Evolutionary conservation across 306 rosid species (phyloP).

Genomic region (Herpetospermum pedunculosum): DNA sequence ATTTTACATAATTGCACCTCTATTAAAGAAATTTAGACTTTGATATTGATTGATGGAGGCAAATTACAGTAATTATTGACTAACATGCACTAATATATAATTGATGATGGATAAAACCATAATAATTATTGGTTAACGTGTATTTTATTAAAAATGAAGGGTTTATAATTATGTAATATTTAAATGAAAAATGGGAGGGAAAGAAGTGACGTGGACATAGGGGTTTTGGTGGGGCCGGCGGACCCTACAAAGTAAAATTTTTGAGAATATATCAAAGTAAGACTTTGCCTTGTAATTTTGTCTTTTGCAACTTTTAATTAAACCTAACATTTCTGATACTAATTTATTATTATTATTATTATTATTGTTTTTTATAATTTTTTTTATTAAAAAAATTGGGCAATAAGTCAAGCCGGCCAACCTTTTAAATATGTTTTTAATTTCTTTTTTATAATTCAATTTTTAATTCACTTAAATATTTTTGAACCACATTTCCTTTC

Average conservation of each 20-base stretch:
- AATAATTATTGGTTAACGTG: no score
- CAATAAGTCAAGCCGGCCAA: conserved; percentile 3
- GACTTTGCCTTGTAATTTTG: conserved; percentile 3
- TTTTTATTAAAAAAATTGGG: neutral
- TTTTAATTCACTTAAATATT: neutral
- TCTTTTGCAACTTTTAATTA: neutral
- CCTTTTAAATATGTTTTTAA: neutral
- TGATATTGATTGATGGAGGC: neutral
- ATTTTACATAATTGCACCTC: no score
- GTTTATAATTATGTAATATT: neutral
- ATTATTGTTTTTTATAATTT: neutral
- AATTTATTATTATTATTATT: neutral
- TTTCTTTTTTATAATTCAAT: neutral
- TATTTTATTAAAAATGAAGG: neutral
- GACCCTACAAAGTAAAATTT: neutral
- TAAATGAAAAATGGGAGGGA: neutral
- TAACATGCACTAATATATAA: neutral
- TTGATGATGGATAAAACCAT: neutral
- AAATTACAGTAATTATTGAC: neutral
- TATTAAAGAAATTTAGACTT: no score
- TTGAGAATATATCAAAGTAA: neutral
- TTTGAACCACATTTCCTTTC: neutral
- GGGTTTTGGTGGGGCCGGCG: neutral
- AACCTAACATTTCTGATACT: neutral
- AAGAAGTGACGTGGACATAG: neutral